phyloP scores from a whole-genome alignment of 352 stramenopile species.

The Globisporangium spinosum region DNA sequence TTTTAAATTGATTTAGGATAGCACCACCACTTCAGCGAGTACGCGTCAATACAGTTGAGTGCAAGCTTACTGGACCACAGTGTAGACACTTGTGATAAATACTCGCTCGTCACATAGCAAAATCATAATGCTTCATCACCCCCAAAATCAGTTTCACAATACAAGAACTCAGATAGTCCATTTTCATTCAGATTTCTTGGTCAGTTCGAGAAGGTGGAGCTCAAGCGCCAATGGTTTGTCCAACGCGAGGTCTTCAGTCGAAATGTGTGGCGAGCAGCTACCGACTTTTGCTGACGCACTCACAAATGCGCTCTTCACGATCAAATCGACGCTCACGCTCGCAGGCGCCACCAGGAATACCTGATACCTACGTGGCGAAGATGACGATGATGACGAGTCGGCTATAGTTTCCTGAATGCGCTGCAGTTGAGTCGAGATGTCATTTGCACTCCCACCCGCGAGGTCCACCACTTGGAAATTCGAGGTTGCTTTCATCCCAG shows the following conservation, averaged over 20 bases:
- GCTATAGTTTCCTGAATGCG: neutral
- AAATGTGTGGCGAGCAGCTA: slow-evolving; percentile 51
- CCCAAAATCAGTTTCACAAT: neutral
- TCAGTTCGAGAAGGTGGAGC: slow-evolving; percentile 29
- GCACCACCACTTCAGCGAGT: too few relatives aligned
- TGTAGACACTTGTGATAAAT: too few relatives aligned
- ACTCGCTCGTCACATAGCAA: too few relatives aligned
- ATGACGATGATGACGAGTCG: neutral
- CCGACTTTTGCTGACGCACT: slow-evolving; percentile 23
- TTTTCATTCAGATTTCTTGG: neutral
- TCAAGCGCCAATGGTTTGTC: slow-evolving; percentile 42
- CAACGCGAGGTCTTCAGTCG: slow-evolving; percentile 52
- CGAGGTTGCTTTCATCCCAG: slow-evolving; percentile 16
- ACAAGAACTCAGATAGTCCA: neutral
- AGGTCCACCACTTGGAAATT: slow-evolving; percentile 55
- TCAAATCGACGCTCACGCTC: slow-evolving; percentile 30
- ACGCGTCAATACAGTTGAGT: too few relatives aligned
- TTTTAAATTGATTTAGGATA: too few relatives aligned
- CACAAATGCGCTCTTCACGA: slow-evolving; percentile 18
- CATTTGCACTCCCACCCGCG: slow-evolving; percentile 23
- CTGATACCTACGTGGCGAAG: neutral
- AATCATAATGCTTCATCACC: neutral
- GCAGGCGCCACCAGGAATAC: slow-evolving; percentile 42
- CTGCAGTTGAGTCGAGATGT: slow-evolving; percentile 12
- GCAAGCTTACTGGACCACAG: too few relatives aligned